Conservation (phyloP, 441 rosid species). For the Croton setiger region DNA sequence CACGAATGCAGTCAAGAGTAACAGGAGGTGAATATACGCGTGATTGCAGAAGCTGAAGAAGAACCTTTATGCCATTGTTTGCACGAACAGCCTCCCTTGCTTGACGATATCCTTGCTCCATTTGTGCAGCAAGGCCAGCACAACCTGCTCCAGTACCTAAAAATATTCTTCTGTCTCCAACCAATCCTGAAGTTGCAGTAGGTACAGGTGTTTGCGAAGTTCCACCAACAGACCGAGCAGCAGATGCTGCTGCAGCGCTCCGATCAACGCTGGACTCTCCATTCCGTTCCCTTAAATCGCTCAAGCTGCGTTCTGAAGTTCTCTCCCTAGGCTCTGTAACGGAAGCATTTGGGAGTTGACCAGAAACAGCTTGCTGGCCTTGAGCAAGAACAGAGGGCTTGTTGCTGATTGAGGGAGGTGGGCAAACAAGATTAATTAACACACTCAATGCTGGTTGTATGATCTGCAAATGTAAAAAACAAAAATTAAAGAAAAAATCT, state of each 20-base stretch:
- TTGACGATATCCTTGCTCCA: conserved; percentile 95
- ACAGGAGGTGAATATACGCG: conserved; percentile 89
- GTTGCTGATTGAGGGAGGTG: conserved; percentile 97
- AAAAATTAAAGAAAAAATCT: not conserved
- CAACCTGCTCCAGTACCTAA: conserved; percentile 95
- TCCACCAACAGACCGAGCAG: conserved; percentile 41
- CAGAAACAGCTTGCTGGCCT: conserved; percentile 55
- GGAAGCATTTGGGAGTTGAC: conserved; percentile 43
- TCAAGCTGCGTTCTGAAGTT: conserved; percentile 45
- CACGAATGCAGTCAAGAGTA: conserved; percentile 90
- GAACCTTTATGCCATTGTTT: conserved; percentile 96
- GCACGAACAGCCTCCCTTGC: conserved; percentile 98
- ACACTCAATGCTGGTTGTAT: conserved; percentile 95
- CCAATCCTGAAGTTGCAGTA: conserved; percentile 78
- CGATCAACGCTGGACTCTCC: conserved; percentile 53
- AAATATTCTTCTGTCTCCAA: conserved; percentile 94
- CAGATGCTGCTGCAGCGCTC: conserved; percentile 32
- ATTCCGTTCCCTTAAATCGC: conserved; percentile 56
- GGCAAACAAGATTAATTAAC: conserved; percentile 93
- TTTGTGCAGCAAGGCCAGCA: conserved; percentile 98
- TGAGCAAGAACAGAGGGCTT: conserved; percentile 63
- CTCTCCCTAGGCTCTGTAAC: conserved; percentile 43
- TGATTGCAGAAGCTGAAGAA: conserved; percentile 92
- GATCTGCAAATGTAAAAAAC: conserved; percentile 47
- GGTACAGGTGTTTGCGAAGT: conserved; percentile 63